Conservation (phyloP, 371 early-diverging fungal genomes). For the Mortierella sp. region DNA sequence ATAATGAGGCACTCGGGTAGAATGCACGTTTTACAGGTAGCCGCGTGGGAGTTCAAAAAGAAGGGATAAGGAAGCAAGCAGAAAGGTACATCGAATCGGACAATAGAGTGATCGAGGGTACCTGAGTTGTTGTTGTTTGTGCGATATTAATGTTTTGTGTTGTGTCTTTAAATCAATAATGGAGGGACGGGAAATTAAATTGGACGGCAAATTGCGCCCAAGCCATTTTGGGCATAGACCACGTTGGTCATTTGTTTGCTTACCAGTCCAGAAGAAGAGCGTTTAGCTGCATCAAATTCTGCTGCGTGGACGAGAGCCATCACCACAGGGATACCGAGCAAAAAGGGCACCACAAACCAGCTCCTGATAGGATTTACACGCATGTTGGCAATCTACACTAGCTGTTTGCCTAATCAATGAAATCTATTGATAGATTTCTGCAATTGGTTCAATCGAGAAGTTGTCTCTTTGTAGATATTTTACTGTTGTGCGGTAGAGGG, state of each 20-base stretch:
- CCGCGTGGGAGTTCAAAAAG: background rate
- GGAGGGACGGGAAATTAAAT: background rate
- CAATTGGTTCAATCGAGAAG: background rate
- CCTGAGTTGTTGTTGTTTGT: background rate
- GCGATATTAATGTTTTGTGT: background rate
- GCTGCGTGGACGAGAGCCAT: conserved; percentile 24
- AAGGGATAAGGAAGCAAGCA: background rate
- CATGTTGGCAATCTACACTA: conserved; percentile 11
- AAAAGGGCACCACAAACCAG: conserved; percentile 21
- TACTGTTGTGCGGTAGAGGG: background rate
- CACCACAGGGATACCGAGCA: conserved; percentile 31
- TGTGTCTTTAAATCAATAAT: background rate
- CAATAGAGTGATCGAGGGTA: background rate
- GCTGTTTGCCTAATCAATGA: background rate
- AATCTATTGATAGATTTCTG: background rate
- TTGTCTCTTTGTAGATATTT: background rate
- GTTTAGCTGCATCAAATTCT: conserved; percentile 1
- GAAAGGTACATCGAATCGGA: conserved; percentile 5
- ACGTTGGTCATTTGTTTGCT: background rate
- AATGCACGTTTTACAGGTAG: no score
- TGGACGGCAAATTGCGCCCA: conserved; percentile 13
- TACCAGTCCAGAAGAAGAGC: conserved; percentile 17
- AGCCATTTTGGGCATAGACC: conserved; percentile 33
- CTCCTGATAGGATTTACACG: conserved; percentile 14
- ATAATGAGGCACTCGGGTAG: no score